These are phyloP conservation scores for Picea sitchensis DNA, from an alignment of 75 land plant genomes.

Conservation along the genomic window DNA sequence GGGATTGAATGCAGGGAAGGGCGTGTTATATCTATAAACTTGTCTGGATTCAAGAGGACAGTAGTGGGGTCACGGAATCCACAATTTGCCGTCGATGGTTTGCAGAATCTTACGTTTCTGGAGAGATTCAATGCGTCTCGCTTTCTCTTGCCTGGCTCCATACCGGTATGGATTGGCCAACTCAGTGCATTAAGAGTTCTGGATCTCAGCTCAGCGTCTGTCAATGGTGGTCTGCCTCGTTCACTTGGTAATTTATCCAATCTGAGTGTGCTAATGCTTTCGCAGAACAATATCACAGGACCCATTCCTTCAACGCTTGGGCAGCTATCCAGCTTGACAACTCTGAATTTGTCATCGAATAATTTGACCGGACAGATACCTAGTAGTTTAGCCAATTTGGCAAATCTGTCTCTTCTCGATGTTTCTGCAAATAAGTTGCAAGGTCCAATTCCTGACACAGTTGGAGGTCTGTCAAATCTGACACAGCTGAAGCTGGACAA, in stretches of 20 bases:
- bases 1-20: conserved; percentile 64
- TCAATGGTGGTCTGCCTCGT: conserved; percentile 57
- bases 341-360: conserved; percentile 35
- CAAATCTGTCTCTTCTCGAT: conserved; percentile 34
- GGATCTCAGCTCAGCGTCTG: conserved; percentile 57
- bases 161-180: conserved; percentile 78
- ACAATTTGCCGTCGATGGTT: conserved; percentile 56
- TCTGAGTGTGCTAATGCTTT: conserved; percentile 52
- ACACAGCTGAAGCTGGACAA: conserved; percentile 23
- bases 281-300: conserved; percentile 60
- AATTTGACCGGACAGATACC: conserved; percentile 26
- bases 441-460: conserved; percentile 43
- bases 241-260: conserved; percentile 37
- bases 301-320: conserved; percentile 48
- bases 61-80: conserved; percentile 52
- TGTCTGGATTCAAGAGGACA: conserved; percentile 73
- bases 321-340: conserved; percentile 17
- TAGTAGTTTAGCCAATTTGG: background rate
- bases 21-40: conserved; percentile 52
- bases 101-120: conserved; percentile 52
- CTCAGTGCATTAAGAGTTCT: conserved; percentile 39
- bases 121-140: conserved; percentile 61
- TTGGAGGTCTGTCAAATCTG: conserved; percentile 32
- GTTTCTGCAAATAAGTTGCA: conserved; percentile 41
- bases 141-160: conserved; percentile 63